Evolutionary conservation across 441 rosid species (phyloP), one percentile per base, ranked within the genome.

Genomic region (Populus hybrid): DNA sequence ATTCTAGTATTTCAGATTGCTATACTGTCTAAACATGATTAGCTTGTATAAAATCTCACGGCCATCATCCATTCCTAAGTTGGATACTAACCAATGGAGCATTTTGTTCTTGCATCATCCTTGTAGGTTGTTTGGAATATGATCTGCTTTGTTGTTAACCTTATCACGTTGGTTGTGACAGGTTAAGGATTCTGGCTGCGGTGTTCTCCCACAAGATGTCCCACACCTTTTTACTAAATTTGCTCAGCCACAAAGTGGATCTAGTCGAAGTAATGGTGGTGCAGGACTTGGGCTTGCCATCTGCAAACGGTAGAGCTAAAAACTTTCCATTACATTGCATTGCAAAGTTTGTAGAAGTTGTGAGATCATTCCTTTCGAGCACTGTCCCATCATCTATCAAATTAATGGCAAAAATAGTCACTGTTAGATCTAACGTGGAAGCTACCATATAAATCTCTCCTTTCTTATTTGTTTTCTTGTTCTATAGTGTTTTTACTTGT

Each of bases 161-260:
- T 69, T 54, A 63, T 75, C 24, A n/a, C 69, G 36, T 76, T 74
- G 70, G 75, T 42, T 67, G 42, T 77, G 78, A 70, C 86, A 93
- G 99, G 98, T 92, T 68, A 92, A 86, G 84, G 99, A 95, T 84
- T 82, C 96, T 70, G 99, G 99, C 42, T 90, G 93, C 78, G 98
- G 99, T 32, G 79, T 95, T 79, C 87, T 72, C 63, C 88, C 90
- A 46, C 98, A 91, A 84, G 98, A 93, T 70, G 82, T 90, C 73
- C 89, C 95, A 10, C 78, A 57, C 73, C 83, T 95, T 46, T 95
- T 92, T 65, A 92, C 91, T 30, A 90, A 88, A 82, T 95, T 92
- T 82, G 79, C 88, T 73, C 92, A 86, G 78, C 85, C 86, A 36
- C 89, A 79, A 77, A 81, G 84, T 63, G 95, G 91, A 76, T 83